Percentiles rank a stretch among this genome's conserved stretches.
These are phyloP conservation scores for Diaporthe velutina DNA, from an alignment of 2,329 filamentous ascomycete species.

Conservation along the genomic window DNA sequence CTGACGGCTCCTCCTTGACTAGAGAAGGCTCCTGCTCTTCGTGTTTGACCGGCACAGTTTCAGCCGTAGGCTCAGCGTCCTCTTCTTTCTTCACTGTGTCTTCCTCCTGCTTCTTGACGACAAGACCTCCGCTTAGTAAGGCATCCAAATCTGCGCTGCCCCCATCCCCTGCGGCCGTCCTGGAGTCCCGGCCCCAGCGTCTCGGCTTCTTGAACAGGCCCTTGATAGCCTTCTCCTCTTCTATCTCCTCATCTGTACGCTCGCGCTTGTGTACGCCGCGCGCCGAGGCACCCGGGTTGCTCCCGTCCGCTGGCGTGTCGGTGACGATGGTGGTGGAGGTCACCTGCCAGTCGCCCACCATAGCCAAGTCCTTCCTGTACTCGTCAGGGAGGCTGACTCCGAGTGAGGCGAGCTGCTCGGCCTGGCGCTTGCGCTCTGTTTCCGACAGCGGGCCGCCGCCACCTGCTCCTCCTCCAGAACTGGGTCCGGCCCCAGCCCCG, in stretches of 20 bases:
- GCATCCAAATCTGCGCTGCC: slow-evolving; percentile 71
- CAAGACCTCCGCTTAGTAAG: slow-evolving; percentile 60
- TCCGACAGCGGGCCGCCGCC: slow-evolving; percentile 55
- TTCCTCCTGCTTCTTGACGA: slow-evolving; percentile 45
- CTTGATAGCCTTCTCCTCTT: slow-evolving; percentile 70
- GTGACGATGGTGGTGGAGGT: slow-evolving; percentile 73
- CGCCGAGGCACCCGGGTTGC: slow-evolving; percentile 59
- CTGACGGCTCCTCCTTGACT: slow-evolving; percentile 58
- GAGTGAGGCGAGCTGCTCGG: slow-evolving; percentile 88
- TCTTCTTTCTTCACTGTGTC: slow-evolving; percentile 49
- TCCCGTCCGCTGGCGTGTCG: slow-evolving; percentile 52
- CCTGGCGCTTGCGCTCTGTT: slow-evolving; percentile 83
- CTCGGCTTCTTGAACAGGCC: slow-evolving; percentile 71
- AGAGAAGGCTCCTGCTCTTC: slow-evolving; percentile 48
- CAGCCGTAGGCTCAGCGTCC: slow-evolving; percentile 39
- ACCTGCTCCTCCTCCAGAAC: not conserved
- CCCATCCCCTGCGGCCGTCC: slow-evolving; percentile 59
- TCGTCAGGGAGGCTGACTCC: slow-evolving; percentile 87
- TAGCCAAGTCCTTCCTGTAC: slow-evolving; percentile 83
- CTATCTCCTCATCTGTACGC: slow-evolving; percentile 69
- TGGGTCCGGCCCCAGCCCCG: not conserved
- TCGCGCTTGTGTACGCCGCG: slow-evolving; percentile 74
- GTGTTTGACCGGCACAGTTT: slow-evolving; percentile 53
- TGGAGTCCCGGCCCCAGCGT: slow-evolving; percentile 67
- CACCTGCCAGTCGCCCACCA: slow-evolving; percentile 89